Percentiles rank a stretch among this genome's conserved stretches.
phyloP scores from a whole-genome alignment of 306 rosid species.

The Trichosanthes truncata region DNA sequence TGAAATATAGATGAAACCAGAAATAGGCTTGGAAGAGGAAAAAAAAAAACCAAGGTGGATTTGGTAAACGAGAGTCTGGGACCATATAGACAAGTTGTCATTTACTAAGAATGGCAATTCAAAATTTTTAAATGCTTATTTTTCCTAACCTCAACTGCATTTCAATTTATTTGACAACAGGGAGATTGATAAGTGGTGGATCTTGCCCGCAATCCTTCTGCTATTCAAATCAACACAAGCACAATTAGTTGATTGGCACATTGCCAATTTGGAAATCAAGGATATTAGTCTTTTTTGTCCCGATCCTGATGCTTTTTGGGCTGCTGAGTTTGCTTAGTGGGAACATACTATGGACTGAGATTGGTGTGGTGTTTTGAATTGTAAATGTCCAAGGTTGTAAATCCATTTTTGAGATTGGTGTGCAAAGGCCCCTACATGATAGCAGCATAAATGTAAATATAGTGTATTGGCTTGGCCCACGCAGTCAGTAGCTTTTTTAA shows the following conservation, averaged over 20 bases:
- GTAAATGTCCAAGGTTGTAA: conserved; percentile 10
- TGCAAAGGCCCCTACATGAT: neutral
- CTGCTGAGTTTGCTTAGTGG: conserved; percentile 47
- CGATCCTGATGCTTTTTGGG: conserved; percentile 93
- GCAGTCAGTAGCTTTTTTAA: neutral
- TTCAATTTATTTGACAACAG: conserved; percentile 35
- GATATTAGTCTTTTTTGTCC: conserved; percentile 79
- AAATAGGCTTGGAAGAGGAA: neutral
- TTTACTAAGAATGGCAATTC: no score
- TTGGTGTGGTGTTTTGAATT: neutral
- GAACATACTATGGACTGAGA: neutral
- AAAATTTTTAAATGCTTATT: neutral
- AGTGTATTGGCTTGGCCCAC: neutral
- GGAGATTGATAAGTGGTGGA: conserved; percentile 92
- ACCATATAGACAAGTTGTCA: neutral
- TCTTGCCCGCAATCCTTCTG: conserved; percentile 73
- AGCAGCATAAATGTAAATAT: neutral
- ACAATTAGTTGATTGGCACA: conserved; percentile 83
- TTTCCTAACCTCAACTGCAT: neutral
- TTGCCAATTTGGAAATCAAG: conserved; percentile 77
- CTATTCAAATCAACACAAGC: conserved; percentile 68
- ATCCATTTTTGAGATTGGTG: conserved; percentile 2
- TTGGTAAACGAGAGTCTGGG: neutral
- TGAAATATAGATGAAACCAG: neutral
- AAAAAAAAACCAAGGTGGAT: neutral